Evolutionary conservation across 2,329 filamentous ascomycete genomes (phyloP), one percentile per base, ranked within the genome.

Genomic region (Xylaria sp.): DNA sequence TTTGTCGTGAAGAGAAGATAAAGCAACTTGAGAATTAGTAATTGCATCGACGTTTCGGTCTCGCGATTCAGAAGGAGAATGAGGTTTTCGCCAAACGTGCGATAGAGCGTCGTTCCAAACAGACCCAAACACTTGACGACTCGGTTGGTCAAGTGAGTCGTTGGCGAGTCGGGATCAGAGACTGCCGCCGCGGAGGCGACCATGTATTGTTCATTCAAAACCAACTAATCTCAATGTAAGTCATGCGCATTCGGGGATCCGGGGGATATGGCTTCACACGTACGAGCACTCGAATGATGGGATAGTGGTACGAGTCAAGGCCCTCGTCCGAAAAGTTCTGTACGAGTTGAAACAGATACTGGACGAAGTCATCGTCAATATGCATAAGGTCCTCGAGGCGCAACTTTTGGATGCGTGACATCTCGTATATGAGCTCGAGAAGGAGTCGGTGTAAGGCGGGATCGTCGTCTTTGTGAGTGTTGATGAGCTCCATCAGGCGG

Each of bases 151-250:
- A 95, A 76, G 3, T 84, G 82, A 23, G 78, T 75, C 8, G 78
- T 64, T 10, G 73, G 72, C 23, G 72, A 74, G 47, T 70, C 70
- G 13, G 77, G 71, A 44, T 79, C 75, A 39, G 72, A 71, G 18
- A 75, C 75, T 2, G 78, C 73, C 35, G 80, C 83, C 61, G 82
- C 89, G 67, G 79, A 84, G 18, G 85, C 80, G 58, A 97, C 87
- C 90, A 99, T 96, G 75, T 97, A 99, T 75, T 99, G 94, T 74
- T 99, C 94, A 75, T 99, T 99, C 65, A 99, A 77, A 34, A 97
- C 92, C 68, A 99, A 83, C 91, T 96, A 65, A 54, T 52, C 7
- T 30, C 13, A 34, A 49, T 53, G n/a, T 59, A 59, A 59, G 59
- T 47, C 39, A 50, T 47, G 47, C 8, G 30, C 30, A 18, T n/a